Percentiles rank a stretch among this genome's conserved stretches.
phyloP scores from a whole-genome alignment of 1,284 basidiomycete species.

The Fistulina hepatica region DNA sequence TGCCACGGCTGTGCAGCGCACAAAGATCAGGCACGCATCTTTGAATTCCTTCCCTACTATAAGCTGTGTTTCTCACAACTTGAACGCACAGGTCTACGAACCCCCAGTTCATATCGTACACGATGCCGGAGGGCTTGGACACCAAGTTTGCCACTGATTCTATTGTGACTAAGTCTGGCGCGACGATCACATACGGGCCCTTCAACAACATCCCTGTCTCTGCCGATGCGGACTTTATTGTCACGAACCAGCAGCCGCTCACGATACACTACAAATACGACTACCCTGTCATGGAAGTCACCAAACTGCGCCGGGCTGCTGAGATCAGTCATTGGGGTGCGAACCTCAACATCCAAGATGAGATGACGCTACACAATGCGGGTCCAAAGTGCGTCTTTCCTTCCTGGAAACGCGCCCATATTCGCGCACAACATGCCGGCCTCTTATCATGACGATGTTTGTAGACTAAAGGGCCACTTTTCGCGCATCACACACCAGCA shows the following conservation, averaged over 20 bases:
- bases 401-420: not conserved
- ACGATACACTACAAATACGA: slow-evolving; percentile 76
- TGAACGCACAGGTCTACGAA: slow-evolving; percentile 47
- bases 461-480: slow-evolving; percentile 90
- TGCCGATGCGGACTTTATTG: slow-evolving; percentile 41
- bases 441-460: slow-evolving; percentile 1
- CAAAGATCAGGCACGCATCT: slow-evolving; percentile 66
- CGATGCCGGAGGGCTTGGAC: slow-evolving; percentile 45
- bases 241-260: slow-evolving; percentile 53
- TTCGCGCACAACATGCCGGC: slow-evolving; percentile 4
- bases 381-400: slow-evolving; percentile 67
- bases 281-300: slow-evolving; percentile 70
- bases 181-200: slow-evolving; percentile 83
- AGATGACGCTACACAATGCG: slow-evolving; percentile 75
- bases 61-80: slow-evolving; percentile 6
- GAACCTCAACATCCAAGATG: slow-evolving; percentile 89
- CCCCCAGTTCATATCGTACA: slow-evolving; percentile 60
- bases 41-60: slow-evolving; percentile 8
- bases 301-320: slow-evolving; percentile 62
- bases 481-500: slow-evolving; percentile 83
- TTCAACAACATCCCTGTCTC: slow-evolving; percentile 66
- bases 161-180: slow-evolving; percentile 63
- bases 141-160: slow-evolving; percentile 45
- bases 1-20: slow-evolving; percentile 66
- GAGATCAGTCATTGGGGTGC: slow-evolving; percentile 97